These are phyloP conservation scores for Boletales sp. DNA, from an alignment of 768 basidiomycete species.

Conservation along the genomic window DNA sequence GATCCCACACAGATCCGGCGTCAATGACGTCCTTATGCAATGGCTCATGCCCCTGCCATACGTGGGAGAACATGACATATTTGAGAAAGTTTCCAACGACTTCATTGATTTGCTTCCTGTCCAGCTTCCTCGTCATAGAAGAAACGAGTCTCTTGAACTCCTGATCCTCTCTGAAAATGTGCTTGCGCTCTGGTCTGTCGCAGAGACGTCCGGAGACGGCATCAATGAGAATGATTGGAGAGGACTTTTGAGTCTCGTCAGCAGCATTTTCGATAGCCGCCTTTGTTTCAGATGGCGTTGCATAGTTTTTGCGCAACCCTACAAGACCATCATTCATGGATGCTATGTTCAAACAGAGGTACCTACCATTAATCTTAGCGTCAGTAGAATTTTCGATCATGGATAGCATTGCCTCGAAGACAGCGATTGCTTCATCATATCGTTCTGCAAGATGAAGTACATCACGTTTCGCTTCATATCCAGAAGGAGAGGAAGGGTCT, in stretches of 20 bases:
- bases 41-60: slow-evolving; percentile 10
- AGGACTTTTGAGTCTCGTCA: background rate
- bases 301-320: slow-evolving; percentile 1
- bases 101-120: background rate
- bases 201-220: background rate
- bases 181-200: background rate
- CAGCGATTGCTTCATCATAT: slow-evolving; percentile 4
- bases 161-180: background rate
- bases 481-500: background rate
- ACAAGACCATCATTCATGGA: background rate
- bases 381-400: slow-evolving; percentile 2
- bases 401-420: slow-evolving; percentile 1
- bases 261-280: background rate
- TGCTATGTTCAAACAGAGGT: background rate
- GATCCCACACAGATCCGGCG: slow-evolving; percentile 2
- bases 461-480: background rate
- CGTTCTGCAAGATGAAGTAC: background rate
- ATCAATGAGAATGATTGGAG: slow-evolving; percentile 2
- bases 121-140: slow-evolving; percentile 6
- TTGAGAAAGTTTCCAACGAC: slow-evolving; percentile 5
- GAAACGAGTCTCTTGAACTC: slow-evolving; percentile 4
- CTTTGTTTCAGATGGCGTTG: background rate
- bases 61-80: slow-evolving; percentile 12
- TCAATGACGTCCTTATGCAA: slow-evolving; percentile 5
- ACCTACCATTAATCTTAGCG: background rate